phyloP scores from a whole-genome alignment of 441 rosid species.

The Mallotus japonicus region DNA sequence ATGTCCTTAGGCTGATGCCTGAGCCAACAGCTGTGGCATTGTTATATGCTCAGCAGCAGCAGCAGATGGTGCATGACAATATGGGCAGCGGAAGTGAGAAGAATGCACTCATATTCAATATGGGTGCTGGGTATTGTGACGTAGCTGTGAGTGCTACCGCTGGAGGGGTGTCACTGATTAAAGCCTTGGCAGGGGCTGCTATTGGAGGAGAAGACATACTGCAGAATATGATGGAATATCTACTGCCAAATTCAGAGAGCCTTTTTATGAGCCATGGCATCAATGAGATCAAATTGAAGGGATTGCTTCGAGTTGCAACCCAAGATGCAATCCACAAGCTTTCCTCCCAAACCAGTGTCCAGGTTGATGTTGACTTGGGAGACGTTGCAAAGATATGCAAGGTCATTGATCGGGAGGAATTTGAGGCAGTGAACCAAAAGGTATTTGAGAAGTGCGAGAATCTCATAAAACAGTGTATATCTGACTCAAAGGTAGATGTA shows the following conservation, averaged over 20 bases:
- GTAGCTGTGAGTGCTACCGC: slow-evolving; percentile 80
- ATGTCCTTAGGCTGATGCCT: slow-evolving; percentile 76
- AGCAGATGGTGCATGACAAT: slow-evolving; percentile 54
- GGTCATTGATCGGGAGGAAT: slow-evolving; percentile 51
- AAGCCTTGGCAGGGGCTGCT: slow-evolving; percentile 63
- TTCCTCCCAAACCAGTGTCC: slow-evolving; percentile 43
- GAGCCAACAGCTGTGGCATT: slow-evolving; percentile 86
- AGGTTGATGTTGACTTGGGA: slow-evolving; percentile 66
- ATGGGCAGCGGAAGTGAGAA: slow-evolving; percentile 83
- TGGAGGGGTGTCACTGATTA: slow-evolving; percentile 89
- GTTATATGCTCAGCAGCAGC: slow-evolving; percentile 87
- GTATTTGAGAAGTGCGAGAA: slow-evolving; percentile 57
- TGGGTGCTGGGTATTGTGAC: slow-evolving; percentile 88
- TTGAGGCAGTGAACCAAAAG: slow-evolving; percentile 62
- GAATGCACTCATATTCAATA: slow-evolving; percentile 73
- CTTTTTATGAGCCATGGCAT: slow-evolving; percentile 41
- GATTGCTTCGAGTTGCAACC: slow-evolving; percentile 64
- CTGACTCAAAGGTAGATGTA: slow-evolving; percentile 52
- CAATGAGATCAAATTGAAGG: slow-evolving; percentile 44
- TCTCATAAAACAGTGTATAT: slow-evolving; percentile 60
- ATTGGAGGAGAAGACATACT: slow-evolving; percentile 85
- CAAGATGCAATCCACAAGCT: slow-evolving; percentile 75
- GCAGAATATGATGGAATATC: slow-evolving; percentile 60
- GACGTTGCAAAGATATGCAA: slow-evolving; percentile 49
- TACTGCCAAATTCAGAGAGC: slow-evolving; percentile 48